Conservation (phyloP, 768 basidiomycete species). For the Chalciporus chontae region DNA sequence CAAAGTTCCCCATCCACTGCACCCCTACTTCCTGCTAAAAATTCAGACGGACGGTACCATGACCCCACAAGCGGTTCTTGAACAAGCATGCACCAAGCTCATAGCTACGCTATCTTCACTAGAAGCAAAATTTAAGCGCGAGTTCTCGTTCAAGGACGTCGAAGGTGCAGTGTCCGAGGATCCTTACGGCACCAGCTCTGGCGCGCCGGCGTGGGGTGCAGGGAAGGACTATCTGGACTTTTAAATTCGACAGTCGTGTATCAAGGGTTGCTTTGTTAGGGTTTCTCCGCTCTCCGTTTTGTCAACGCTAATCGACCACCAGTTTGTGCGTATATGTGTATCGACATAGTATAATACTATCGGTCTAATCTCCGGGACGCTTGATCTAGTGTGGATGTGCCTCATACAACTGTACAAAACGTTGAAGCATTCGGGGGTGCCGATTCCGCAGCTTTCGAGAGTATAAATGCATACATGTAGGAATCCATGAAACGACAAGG, state of each 20-base stretch:
- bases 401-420: too few relatives aligned
- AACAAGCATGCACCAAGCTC: constrained; percentile 79
- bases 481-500: too few relatives aligned
- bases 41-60: constrained; percentile 89
- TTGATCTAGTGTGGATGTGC: too few relatives aligned
- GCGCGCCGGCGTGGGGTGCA: constrained; percentile 42
- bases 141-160: constrained; percentile 76
- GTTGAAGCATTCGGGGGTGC: too few relatives aligned
- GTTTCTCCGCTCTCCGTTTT: background rate
- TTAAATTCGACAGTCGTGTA: constrained; percentile 22
- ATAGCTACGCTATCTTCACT: constrained; percentile 67
- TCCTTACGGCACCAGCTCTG: constrained; percentile 46
- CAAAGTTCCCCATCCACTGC: constrained; percentile 95
- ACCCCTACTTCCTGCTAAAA: constrained; percentile 92
- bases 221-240: constrained; percentile 56
- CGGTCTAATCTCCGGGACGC: too few relatives aligned
- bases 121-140: constrained; percentile 75
- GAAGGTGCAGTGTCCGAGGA: constrained; percentile 49
- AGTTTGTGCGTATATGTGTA: background rate
- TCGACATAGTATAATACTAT: background rate
- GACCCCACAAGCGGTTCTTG: constrained; percentile 79
- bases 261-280: background rate
- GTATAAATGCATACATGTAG: too few relatives aligned
- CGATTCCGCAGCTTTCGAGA: too few relatives aligned
- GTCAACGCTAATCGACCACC: background rate